Conservation (phyloP, 306 rosid genomes). For the Cucurbita pepo region DNA sequence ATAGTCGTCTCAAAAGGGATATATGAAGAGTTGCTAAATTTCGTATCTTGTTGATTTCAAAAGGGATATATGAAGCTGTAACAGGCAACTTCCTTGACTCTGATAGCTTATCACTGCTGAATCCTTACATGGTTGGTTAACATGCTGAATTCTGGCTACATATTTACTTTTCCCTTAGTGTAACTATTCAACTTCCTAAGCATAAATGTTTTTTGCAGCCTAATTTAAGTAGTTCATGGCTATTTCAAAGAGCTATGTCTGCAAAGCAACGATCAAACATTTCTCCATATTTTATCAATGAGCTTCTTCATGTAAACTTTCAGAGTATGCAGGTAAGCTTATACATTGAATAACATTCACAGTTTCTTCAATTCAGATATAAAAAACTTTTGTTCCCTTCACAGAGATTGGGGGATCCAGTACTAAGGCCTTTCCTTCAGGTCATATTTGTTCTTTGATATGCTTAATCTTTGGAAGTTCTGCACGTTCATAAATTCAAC, state of each 20-base stretch:
- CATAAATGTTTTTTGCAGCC: constrained; percentile 42
- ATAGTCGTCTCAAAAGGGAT: neutral
- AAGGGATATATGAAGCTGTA: constrained; percentile 81
- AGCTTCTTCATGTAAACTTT: constrained; percentile 71
- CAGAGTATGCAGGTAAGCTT: constrained; percentile 58
- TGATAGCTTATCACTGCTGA: constrained; percentile 59
- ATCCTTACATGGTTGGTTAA: constrained; percentile 80
- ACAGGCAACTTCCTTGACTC: constrained; percentile 57
- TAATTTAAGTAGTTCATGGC: constrained; percentile 86
- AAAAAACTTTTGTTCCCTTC: neutral
- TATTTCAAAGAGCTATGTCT: constrained; percentile 98
- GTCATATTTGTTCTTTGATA: constrained; percentile 14
- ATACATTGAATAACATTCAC: neutral
- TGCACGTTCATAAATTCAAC: neutral
- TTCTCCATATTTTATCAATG: constrained; percentile 68
- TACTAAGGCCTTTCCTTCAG: constrained; percentile 86
- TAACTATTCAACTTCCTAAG: constrained; percentile 11
- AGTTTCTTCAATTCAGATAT: neutral
- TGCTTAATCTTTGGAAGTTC: neutral
- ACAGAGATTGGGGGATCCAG: constrained; percentile 92
- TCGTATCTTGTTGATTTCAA: constrained; percentile 11
- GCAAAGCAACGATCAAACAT: constrained; percentile 55
- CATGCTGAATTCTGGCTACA: constrained; percentile 4
- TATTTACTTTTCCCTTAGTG: constrained; percentile 1
- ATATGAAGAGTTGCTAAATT: constrained; percentile 6